Base-by-base conservation (phyloP, 78 protist species). In the Isochrysis galbana region DNA sequence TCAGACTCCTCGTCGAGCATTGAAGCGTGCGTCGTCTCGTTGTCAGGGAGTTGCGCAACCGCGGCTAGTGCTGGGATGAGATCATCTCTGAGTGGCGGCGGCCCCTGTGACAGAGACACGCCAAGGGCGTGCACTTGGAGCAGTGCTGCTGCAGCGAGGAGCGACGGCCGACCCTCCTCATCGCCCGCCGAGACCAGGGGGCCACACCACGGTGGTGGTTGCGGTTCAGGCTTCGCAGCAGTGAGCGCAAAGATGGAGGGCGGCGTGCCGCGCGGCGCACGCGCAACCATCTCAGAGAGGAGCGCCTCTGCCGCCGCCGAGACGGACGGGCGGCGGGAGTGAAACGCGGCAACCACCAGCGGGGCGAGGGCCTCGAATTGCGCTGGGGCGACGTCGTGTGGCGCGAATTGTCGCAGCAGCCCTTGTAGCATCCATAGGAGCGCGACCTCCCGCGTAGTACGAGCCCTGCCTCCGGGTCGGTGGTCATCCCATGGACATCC, bases 201-300 rank as follows among this genome's bases (percentile, higher is more conserved):
- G 14, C 61, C 61, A 14, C 14, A 7, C 61, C 61, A 51, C 61
- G 61, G 61, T 19, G 61, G 61, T 14, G 61, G 61, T 51, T 7
- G 29, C 61, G 61, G 61, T 14, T 7, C 7, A 14, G 61, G 61
- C 61, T 14, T 51, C 29, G 61, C 61, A 14, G 61, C 61, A 14
- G 61, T 51, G 74, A 61, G 74, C 7, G 7, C 2, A 32, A 61
- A 61, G 74, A 61, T 61, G 74, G 74, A 3, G n/a, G 74, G 74
- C 74, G 74, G 74, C 74, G 74, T 61, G 74, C 74, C 74, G 4
- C 74, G 74, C 74, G 74, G 74, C 10, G 74, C 74, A 2, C 74
- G 74, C n/a, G 36, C 23, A 23, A 61, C 74, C 74, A 61, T 61
- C 74, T 61, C 74, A 11, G 29, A 23, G 74, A 61, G 74, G 29